Base-by-base conservation (phyloP, 2,329 filamentous ascomycete species). In the Pseudophaeomoniella oleicola region DNA sequence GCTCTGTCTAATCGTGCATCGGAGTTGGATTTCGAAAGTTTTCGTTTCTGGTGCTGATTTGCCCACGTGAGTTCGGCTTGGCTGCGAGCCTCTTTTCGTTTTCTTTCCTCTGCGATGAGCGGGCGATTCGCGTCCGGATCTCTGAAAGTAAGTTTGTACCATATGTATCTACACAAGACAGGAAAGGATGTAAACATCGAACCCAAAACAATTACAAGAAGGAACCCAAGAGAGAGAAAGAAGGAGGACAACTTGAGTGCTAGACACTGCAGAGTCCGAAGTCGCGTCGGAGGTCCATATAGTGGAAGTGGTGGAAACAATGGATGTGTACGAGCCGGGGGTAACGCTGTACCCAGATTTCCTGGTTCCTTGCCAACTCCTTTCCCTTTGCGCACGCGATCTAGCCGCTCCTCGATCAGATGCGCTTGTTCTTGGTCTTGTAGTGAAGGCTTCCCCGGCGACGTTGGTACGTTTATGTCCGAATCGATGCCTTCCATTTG, bases 221-320 rank as follows among this genome's bases (percentile, higher is more conserved):
- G 68, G 47, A 94, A 94, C 1, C 69, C 67, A 1, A 92, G 63
- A 29, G 85, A 92, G 1, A 94, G 63, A 27, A 86, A 69, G 40
- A 82, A 81, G 0, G 85, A 85, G 0, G 77, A 70, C 2, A 71
- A 44, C 6, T 78, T 70, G 41, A 90, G 81, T 12, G 68, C 60
- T 18, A 67, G 55, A 50, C 74, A 82, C 45, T 87, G 78, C 1
- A 85, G 19, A 19, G 73, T 66, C 34, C 76, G 69, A n/a, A 78
- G 39, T 1, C 71, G 36, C 1, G 80, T 78, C 0, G 85, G 76
- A 1, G 84, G 79, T 0, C 82, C 82, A 48, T 93, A 94, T 1
- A 84, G 63, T 0, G 86, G 86, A 5, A 94, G 57, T 2, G 84
- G 82, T 4, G 86, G 86, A 45, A 94, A 94, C 4, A 93, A 62